These are phyloP conservation scores for Backusella westeae DNA, from an alignment of 192 early-diverging fungal genomes.

Conservation along the genomic window DNA sequence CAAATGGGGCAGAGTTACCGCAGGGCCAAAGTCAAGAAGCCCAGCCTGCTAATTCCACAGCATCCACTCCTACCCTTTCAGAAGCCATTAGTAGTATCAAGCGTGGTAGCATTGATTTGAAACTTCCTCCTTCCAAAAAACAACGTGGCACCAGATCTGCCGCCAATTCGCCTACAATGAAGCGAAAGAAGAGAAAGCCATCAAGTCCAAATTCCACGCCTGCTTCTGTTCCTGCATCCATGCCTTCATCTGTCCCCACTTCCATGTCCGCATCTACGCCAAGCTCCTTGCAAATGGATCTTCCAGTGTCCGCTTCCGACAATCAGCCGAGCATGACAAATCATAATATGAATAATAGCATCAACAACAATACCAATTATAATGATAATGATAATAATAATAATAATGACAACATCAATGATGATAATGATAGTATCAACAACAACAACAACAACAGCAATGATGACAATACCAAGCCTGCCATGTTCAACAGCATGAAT, in stretches of 20 bases:
- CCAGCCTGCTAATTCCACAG: neutral
- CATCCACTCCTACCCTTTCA: neutral
- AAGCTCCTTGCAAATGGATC: neutral
- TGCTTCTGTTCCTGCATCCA: neutral
- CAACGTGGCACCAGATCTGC: slow-evolving; percentile 16
- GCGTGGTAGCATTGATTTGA: slow-evolving; percentile 34
- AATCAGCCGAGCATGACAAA: neutral
- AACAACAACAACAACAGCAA: neutral
- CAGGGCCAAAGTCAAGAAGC: neutral
- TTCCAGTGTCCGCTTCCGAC: neutral
- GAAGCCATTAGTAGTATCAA: slow-evolving; percentile 13
- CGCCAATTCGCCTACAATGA: slow-evolving; percentile 5
- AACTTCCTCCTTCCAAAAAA: slow-evolving; percentile 28
- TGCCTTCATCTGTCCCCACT: neutral
- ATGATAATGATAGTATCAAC: neutral
- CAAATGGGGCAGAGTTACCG: neutral
- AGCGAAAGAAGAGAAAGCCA: neutral
- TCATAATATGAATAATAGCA: neutral
- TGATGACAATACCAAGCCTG: neutral
- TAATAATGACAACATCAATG: neutral
- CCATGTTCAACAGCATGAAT: neutral
- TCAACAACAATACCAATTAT: neutral
- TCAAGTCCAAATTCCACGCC: neutral
- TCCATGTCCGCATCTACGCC: neutral
- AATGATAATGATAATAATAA: neutral